Evolutionary conservation across 2,329 filamentous ascomycete species (phyloP).

Genomic region (Trichoderma gracile): DNA sequence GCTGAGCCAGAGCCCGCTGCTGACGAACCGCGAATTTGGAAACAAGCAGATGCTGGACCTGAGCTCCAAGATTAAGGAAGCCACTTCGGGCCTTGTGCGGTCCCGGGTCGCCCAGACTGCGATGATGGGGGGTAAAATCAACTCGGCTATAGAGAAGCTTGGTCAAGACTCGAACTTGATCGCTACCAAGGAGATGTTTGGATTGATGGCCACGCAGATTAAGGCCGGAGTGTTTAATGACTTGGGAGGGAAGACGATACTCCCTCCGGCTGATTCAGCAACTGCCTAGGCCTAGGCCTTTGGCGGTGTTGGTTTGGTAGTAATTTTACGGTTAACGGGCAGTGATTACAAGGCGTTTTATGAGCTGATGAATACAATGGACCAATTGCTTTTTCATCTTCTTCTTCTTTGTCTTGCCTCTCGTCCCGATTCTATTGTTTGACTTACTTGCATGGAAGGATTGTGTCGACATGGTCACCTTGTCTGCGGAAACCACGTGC

Average conservation of each 20-base stretch:
- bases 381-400: neutral
- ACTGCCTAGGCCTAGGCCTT: conserved; percentile 2
- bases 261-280: conserved; percentile 27
- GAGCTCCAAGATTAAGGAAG: conserved; percentile 75
- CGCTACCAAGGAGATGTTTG: conserved; percentile 62
- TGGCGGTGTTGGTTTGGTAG: neutral
- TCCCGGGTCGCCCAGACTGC: conserved; percentile 34
- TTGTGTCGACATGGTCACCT: no score
- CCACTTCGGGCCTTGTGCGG: conserved; percentile 43
- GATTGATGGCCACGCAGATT: conserved; percentile 61
- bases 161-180: conserved; percentile 63
- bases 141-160: conserved; percentile 59
- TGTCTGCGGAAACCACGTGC: no score
- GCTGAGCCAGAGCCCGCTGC: conserved; percentile 83
- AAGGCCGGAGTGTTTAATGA: conserved; percentile 64
- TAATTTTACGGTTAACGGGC: neutral
- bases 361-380: conserved; percentile 10
- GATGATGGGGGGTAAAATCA: conserved; percentile 33
- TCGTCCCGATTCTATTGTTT: no score
- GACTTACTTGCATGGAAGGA: no score
- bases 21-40: conserved; percentile 89
- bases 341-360: conserved; percentile 7
- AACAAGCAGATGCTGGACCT: conserved; percentile 92
- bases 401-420: no score
- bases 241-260: conserved; percentile 33